Percentiles rank a stretch among this genome's conserved stretches.
These are phyloP conservation scores for Lentinula edodes DNA, from an alignment of 768 basidiomycete species.

Conservation along the genomic window DNA sequence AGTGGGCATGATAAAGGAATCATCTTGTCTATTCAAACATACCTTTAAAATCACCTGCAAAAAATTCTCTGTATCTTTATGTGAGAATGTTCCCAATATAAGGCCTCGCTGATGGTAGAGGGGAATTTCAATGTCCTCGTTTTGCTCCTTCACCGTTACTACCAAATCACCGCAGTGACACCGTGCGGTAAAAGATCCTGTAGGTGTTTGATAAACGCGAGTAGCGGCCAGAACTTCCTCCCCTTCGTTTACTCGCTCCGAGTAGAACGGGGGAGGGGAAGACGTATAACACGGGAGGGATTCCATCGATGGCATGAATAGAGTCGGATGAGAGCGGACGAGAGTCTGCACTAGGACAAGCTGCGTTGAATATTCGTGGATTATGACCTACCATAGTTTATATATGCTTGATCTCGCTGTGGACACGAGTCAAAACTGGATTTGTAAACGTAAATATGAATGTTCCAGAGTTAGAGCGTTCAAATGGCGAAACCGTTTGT, in stretches of 20 bases:
- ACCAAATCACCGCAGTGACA: background rate
- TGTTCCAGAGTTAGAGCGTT: background rate
- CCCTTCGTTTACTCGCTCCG: background rate
- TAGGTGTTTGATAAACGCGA: background rate
- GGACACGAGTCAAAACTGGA: background rate
- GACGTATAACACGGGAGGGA: constrained; percentile 2
- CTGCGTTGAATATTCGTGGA: too few species aligned
- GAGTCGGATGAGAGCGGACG: background rate
- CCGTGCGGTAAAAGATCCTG: background rate
- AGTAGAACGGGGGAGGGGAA: constrained; percentile 1
- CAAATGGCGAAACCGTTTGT: background rate
- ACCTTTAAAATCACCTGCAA: constrained; percentile 2
- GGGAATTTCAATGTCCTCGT: background rate
- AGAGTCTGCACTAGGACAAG: too few species aligned
- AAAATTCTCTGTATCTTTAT: background rate
- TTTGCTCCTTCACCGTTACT: constrained; percentile 1
- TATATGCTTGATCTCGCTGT: background rate
- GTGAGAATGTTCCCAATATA: background rate
- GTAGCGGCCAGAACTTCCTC: background rate
- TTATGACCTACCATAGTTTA: too few species aligned
- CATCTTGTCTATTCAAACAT: background rate
- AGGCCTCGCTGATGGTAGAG: background rate
- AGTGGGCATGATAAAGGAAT: too few species aligned
- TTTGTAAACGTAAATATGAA: background rate
- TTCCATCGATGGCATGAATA: background rate